Base-by-base conservation (phyloP, 352 stramenopile genomes). In the Globisporangium splendens region DNA sequence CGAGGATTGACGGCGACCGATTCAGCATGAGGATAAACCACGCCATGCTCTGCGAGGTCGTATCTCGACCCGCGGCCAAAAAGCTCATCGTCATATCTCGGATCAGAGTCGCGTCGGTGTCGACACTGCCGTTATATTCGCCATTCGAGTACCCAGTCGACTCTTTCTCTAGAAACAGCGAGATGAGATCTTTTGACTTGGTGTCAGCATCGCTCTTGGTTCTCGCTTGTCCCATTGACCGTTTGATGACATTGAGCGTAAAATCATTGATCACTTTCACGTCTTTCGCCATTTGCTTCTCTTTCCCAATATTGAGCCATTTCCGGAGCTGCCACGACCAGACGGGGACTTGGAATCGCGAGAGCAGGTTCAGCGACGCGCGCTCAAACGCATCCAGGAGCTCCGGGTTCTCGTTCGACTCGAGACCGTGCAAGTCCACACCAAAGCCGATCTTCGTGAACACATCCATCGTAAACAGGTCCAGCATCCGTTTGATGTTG, bases 11-110 rank as follows among this genome's bases (percentile, higher is more conserved):
- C 1, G 79, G 83, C 53, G 95, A 69, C 4, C 74, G 70, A 33
- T 77, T 83, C 50, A 96, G 66, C 66, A 91, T 80, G 44, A 92
- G 74, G 28, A 95, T 48, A 35, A 89, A 78, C 86, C 88, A 96
- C 5, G 69, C 63, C 47, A 96, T 69, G 13, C 68, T 85, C 50
- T 85, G 70, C 2, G 84, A 74, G 0, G 86, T 96, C 12, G 88
- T 92, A 54, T 91, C 86, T 0, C 81, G 63, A 1, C 85, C 85
- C 43, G 85, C 86, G 20, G 87, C 69, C 39, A 96, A 65, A 50
- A 96, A 93, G 60, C 75, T 88, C 42, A 96, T 70, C 12, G 85
- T 68, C 49, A 96, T 88, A 65, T 95, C 81, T n/a, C 82, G 79
- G 43, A 96, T 77, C 14, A 72, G 55, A 11, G 53, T 41, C 18